Evolutionary conservation across 768 basidiomycete genomes (phyloP).

Genomic region (Psilocybe tampanensis): DNA sequence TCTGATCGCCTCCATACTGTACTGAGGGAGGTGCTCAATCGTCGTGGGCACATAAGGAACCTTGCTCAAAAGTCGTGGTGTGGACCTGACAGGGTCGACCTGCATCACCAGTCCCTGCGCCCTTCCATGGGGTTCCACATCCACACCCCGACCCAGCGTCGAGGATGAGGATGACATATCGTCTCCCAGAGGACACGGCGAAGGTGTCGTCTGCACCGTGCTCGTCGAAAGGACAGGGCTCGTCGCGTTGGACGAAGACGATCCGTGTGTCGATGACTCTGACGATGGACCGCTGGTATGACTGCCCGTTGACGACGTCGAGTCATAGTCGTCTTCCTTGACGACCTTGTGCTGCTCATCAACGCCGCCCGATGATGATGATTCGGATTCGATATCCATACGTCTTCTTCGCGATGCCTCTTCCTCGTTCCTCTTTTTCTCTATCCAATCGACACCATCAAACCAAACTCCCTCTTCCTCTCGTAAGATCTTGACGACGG

Average conservation of each 20-base stretch:
- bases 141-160: no score
- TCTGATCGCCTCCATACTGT: conserved; percentile 60
- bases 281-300: conserved; percentile 46
- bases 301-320: conserved; percentile 41
- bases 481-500: conserved; percentile 57
- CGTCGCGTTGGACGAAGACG: conserved; percentile 58
- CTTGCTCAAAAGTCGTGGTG: conserved; percentile 60
- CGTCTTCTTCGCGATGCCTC: conserved; percentile 28
- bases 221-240: conserved; percentile 76
- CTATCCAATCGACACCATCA: conserved; percentile 72
- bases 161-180: no score
- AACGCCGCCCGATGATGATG: neutral
- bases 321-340: conserved; percentile 49
- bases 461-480: conserved; percentile 72
- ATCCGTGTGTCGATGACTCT: conserved; percentile 27
- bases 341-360: conserved; percentile 19
- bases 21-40: conserved; percentile 52
- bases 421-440: conserved; percentile 45
- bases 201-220: conserved; percentile 78
- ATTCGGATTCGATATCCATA: conserved; percentile 13
- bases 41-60: conserved; percentile 73
- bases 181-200: conserved; percentile 56
- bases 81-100: conserved; percentile 62
- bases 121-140: no score
- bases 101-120: no score